phyloP scores from a whole-genome alignment of 805 yeast species.

The Hagleromyces aurorensis region DNA sequence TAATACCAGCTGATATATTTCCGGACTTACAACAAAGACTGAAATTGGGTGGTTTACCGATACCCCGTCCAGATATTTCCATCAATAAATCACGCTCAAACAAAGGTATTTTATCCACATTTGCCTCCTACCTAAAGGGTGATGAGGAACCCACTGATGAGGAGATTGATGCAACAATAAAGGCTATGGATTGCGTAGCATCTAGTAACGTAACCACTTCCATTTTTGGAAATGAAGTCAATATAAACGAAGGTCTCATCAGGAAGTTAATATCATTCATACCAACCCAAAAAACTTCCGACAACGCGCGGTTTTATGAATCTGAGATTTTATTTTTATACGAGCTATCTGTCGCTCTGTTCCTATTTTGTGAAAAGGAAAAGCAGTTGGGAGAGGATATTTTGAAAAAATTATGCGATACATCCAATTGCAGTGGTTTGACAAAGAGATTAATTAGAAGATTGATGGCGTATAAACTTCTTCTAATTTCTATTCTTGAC shows the following conservation, averaged over 20 bases:
- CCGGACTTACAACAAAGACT: conserved; percentile 54
- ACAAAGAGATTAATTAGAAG: conserved; percentile 28
- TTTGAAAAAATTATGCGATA: conserved; percentile 13
- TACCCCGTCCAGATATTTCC: conserved; percentile 58
- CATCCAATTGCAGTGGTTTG: conserved; percentile 12
- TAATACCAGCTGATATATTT: conserved; percentile 59
- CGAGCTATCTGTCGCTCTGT: conserved; percentile 34
- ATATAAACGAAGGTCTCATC: conserved; percentile 27
- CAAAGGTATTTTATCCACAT: conserved; percentile 81
- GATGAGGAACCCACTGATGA: conserved; percentile 95
- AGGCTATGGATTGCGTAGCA: conserved; percentile 75
- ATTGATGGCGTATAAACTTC: conserved; percentile 33
- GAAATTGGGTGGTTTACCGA: conserved; percentile 46
- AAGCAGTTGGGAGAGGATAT: conserved; percentile 20
- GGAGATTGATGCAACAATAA: conserved; percentile 78
- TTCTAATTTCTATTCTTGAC: conserved; percentile 22
- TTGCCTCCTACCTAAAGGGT: conserved; percentile 87
- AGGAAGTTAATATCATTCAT: conserved; percentile 30
- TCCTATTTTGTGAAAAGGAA: conserved; percentile 28
- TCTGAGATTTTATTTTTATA: conserved; percentile 40
- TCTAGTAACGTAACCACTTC: conserved; percentile 55
- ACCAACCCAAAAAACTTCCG: conserved; percentile 28
- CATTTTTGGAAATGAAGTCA: conserved; percentile 40
- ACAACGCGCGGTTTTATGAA: conserved; percentile 36
- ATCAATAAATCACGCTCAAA: conserved; percentile 56